These are phyloP conservation scores for Oxytropis ochrocephala DNA, from an alignment of 306 rosid genomes.

Conservation along the genomic window DNA sequence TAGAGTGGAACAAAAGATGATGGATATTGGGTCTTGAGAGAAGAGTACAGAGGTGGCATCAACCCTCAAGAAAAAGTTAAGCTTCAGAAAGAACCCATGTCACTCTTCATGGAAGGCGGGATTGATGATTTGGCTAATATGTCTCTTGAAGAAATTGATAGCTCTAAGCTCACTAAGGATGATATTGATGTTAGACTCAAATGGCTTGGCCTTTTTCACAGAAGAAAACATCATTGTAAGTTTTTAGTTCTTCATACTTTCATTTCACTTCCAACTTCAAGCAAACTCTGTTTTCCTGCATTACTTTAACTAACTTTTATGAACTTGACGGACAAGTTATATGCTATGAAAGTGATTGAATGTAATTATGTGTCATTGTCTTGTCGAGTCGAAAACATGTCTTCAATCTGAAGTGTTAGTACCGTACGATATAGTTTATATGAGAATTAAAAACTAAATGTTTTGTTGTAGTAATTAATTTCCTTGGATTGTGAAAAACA, in stretches of 20 bases:
- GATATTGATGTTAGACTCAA: slow-evolving; percentile 95
- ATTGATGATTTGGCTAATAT: slow-evolving; percentile 60
- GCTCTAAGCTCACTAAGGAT: slow-evolving; percentile 51
- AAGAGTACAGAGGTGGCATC: slow-evolving; percentile 62
- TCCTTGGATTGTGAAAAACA: slow-evolving; percentile 6
- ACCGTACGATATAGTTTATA: too few relatives aligned
- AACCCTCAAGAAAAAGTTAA: slow-evolving; percentile 79
- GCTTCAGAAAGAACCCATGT: slow-evolving; percentile 78
- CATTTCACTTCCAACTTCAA: neutral
- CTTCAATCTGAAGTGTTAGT: too few relatives aligned
- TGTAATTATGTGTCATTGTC: too few relatives aligned
- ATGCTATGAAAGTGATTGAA: too few relatives aligned
- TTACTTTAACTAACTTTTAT: neutral
- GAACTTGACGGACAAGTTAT: too few relatives aligned
- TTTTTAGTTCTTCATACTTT: neutral
- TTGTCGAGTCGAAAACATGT: too few relatives aligned
- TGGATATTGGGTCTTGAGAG: slow-evolving; percentile 77
- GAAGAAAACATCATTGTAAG: slow-evolving; percentile 89
- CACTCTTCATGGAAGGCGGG: slow-evolving; percentile 71
- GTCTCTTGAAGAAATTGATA: slow-evolving; percentile 69
- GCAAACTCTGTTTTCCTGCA: neutral
- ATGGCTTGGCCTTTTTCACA: slow-evolving; percentile 95
- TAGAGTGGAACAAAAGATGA: slow-evolving; percentile 70
- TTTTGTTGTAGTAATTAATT: neutral
- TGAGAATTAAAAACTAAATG: neutral